Conservation (phyloP, 2,329 filamentous ascomycete genomes). For the Colletotrichum theobromicola region DNA sequence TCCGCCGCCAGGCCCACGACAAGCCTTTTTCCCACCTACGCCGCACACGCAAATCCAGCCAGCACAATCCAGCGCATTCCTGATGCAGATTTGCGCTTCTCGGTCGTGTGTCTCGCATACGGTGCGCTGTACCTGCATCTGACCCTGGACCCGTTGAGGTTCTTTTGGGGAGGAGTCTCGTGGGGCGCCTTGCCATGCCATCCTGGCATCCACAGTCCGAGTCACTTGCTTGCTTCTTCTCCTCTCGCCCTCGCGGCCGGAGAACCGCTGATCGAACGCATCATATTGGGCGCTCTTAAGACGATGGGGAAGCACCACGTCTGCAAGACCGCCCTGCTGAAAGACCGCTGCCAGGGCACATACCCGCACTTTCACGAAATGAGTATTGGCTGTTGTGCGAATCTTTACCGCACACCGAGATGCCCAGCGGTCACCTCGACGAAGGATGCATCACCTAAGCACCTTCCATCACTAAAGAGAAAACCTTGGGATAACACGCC, state of each 20-base stretch:
- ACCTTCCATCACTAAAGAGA: background rate
- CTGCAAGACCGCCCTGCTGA: background rate
- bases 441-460: background rate
- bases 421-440: background rate
- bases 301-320: background rate
- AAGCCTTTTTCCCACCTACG: background rate
- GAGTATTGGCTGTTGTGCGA: conserved; percentile 7
- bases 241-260: background rate
- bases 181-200: background rate
- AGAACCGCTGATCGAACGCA: background rate
- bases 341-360: background rate
- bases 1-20: background rate
- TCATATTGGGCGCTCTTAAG: background rate
- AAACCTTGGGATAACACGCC: background rate
- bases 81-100: background rate
- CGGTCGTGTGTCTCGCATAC: background rate
- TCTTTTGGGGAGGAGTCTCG: background rate
- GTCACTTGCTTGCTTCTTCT: background rate
- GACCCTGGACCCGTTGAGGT: background rate
- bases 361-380: conserved; percentile 2
- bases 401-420: background rate
- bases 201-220: background rate
- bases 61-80: background rate
- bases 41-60: background rate
- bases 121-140: conserved; percentile 10